Conservation (phyloP, 768 basidiomycete genomes). For the Hemileccinum impolitum region DNA sequence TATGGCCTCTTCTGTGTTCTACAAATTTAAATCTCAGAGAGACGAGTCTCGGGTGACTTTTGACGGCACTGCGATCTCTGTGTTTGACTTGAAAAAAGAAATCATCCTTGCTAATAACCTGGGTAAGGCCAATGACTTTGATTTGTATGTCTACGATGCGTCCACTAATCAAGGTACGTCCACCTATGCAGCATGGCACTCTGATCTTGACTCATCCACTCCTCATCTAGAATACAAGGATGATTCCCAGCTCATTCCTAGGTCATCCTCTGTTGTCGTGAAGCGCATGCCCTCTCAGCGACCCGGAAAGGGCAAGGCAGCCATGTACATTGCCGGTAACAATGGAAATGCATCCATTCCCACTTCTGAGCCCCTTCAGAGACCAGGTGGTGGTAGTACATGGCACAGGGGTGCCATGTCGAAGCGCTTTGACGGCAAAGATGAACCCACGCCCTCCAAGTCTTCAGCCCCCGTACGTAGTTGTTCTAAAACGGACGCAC, state of each 20-base stretch:
- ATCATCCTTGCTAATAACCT: constrained; percentile 95
- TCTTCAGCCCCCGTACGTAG: constrained; percentile 29
- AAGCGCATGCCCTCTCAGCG: constrained; percentile 83
- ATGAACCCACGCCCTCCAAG: constrained; percentile 43
- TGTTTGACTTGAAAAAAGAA: constrained; percentile 99
- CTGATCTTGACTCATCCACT: not conserved
- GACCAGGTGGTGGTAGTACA: constrained; percentile 36
- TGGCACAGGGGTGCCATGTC: constrained; percentile 81
- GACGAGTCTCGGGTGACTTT: constrained; percentile 95
- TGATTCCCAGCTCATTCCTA: constrained; percentile 87
- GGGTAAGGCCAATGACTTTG: constrained; percentile 96
- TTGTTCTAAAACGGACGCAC: constrained; percentile 23
- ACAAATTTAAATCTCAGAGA: constrained; percentile 94
- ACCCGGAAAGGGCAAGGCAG: constrained; percentile 79
- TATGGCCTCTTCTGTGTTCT: constrained; percentile 95
- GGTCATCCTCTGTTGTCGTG: constrained; percentile 91
- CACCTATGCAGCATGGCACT: not conserved
- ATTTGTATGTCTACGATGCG: constrained; percentile 81
- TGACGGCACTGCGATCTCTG: constrained; percentile 98
- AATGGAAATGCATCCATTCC: constrained; percentile 38
- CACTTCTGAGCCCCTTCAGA: constrained; percentile 45
- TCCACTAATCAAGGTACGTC: constrained; percentile 83
- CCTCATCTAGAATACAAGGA: constrained; percentile 74
- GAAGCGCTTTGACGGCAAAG: constrained; percentile 86
- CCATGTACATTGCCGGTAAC: constrained; percentile 64